Conservation (phyloP, 805 yeast species). For the Sungouiozyma ichnusensis region DNA sequence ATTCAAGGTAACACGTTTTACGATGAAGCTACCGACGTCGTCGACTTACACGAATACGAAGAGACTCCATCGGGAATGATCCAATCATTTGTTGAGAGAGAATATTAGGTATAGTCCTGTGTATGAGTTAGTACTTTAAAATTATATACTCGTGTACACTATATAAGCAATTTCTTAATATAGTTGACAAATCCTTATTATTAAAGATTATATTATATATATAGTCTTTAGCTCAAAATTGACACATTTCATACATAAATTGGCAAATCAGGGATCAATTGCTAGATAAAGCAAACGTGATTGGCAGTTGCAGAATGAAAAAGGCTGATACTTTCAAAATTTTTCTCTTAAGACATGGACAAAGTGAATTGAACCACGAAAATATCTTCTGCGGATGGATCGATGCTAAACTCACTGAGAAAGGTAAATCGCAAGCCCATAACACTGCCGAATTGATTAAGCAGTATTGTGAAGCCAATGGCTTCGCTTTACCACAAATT, state of each 20-base stretch:
- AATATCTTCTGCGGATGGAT: conserved; percentile 82
- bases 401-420: conserved; percentile 56
- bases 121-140: no score
- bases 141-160: no score
- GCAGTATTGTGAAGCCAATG: conserved; percentile 25
- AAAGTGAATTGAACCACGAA: conserved; percentile 67
- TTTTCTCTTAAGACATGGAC: conserved; percentile 64
- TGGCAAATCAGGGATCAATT: no score
- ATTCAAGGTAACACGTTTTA: conserved; percentile 69
- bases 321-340: conserved; percentile 18
- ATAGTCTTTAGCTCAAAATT: no score
- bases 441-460: conserved; percentile 52
- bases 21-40: conserved; percentile 9
- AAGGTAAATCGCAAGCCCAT: conserved; percentile 59
- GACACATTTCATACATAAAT: no score
- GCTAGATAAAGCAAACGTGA: no score
- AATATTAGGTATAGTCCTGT: conserved; percentile 21
- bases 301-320: background rate
- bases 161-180: no score
- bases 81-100: conserved; percentile 61
- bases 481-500: conserved; percentile 37
- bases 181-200: no score
- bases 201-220: no score
- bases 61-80: conserved; percentile 71
- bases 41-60: conserved; percentile 56